Base-by-base conservation (phyloP, 108 stramenopile genomes). In the Skeletonema potamos region DNA sequence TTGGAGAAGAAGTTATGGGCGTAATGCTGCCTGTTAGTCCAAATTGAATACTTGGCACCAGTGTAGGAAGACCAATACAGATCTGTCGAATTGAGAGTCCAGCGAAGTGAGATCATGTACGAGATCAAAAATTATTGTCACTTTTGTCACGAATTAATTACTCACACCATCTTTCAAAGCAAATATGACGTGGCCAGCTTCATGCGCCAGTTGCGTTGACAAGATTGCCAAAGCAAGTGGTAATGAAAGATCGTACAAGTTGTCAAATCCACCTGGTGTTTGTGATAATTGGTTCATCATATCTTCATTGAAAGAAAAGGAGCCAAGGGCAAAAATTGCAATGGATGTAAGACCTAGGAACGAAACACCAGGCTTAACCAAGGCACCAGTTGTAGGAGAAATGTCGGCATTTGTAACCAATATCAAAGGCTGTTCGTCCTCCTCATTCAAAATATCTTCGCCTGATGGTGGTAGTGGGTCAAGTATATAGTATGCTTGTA, bases 401-500 rank as follows among this genome's bases (percentile, higher is more conserved):
- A 78, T 62, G 22, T 92, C 84, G 41, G 69, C 72, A 20, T 79
- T 72, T 1, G 88, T 87, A 2, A 89, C 44, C 11, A 86, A 22
- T 9, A 92, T 55, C 2, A 92, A 54, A 37, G 86, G 85, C 20
- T 30, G 58, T 24, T 84, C 72, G 20, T 74, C 73, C 15, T 74
- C 69, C 7, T 82, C 87, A 7, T 86, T 60, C 68, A 87, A 68
- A 27, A 87, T 66, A 27, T 87, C 85, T 57, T 92, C 87, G 32
- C 86, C 86, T 9, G 85, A 77, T 3, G 74, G 66, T 39, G 88
- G 85, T 28, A 77, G 81, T 13, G 90, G 90, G 66, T 92, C 88
- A 28, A 73, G 48, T 27, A 92, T 79, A 77, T 87, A 92, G 58
- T 74, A 89, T 30, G 70, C 73, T 37, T 86, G 83, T 9, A 92